These are phyloP conservation scores for Adansonia madagascariensis DNA, from an alignment of 441 rosid species.

Conservation along the genomic window DNA sequence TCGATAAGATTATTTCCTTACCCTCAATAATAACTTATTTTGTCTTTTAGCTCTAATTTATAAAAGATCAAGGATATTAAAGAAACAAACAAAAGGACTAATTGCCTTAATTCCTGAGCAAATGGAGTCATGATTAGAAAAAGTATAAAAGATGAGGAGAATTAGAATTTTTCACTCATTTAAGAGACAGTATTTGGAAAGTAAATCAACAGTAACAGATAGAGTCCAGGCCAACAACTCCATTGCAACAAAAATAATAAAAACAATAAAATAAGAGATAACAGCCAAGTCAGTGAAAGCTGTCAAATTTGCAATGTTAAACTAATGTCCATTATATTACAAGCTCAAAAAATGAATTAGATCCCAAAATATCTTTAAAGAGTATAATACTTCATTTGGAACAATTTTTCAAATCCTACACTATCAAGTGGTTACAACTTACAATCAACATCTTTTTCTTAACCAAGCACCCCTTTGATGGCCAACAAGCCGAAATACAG, in stretches of 20 bases:
- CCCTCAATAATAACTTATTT: background rate
- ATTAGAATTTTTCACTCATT: background rate
- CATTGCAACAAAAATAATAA: background rate
- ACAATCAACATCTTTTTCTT: background rate
- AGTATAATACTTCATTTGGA: background rate
- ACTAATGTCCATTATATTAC: background rate
- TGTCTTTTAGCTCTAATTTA: background rate
- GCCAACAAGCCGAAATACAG: background rate
- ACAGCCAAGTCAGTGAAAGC: background rate
- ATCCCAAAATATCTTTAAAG: background rate
- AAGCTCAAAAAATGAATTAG: background rate
- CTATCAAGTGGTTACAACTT: background rate
- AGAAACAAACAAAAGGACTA: background rate
- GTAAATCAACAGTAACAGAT: background rate
- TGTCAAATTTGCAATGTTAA: background rate
- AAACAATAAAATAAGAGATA: background rate
- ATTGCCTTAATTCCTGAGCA: background rate
- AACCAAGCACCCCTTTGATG: background rate
- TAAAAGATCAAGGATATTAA: background rate
- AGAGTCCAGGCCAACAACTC: background rate
- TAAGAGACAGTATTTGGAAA: background rate
- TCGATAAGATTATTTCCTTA: background rate
- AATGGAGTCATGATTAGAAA: background rate
- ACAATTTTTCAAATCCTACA: background rate
- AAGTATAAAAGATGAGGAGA: background rate